A percentile compares a stretch with the other conserved stretches of the same genome.
These are phyloP conservation scores for Cyberlindnera euphorbiiphila DNA, from an alignment of 805 yeast species.

Conservation along the genomic window DNA sequence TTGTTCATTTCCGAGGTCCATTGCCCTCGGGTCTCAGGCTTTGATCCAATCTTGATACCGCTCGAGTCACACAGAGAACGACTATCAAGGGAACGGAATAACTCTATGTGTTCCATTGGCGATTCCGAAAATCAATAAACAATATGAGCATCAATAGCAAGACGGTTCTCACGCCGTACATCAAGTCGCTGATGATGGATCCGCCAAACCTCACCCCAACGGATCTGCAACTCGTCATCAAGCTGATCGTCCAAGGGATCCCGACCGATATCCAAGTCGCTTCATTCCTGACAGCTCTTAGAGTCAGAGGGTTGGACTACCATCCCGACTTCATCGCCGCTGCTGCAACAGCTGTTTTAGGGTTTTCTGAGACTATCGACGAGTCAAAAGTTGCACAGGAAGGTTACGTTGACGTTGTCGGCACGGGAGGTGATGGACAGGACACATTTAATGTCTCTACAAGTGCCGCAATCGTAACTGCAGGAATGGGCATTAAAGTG, in stretches of 20 bases:
- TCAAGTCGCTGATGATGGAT: slow-evolving; percentile 56
- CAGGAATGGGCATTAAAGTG: slow-evolving; percentile 77
- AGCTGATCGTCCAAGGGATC: slow-evolving; percentile 53
- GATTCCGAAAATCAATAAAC: background rate
- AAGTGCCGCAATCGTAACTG: slow-evolving; percentile 88
- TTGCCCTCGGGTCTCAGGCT: too few relatives aligned
- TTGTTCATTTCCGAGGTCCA: too few relatives aligned
- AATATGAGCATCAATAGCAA: slow-evolving; percentile 4
- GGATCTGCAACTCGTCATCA: slow-evolving; percentile 63
- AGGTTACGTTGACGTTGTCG: slow-evolving; percentile 84
- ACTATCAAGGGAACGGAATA: too few relatives aligned
- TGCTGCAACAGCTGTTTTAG: slow-evolving; percentile 73
- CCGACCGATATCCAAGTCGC: slow-evolving; percentile 70
- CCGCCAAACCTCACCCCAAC: slow-evolving; percentile 61
- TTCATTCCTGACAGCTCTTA: slow-evolving; percentile 74
- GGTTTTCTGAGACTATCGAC: slow-evolving; percentile 56
- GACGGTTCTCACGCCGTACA: slow-evolving; percentile 45
- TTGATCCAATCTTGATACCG: too few relatives aligned
- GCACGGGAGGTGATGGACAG: slow-evolving; percentile 99
- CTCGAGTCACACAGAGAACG: too few relatives aligned
- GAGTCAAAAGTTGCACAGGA: slow-evolving; percentile 38
- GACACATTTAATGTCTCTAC: slow-evolving; percentile 96
- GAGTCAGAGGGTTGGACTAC: slow-evolving; percentile 73
- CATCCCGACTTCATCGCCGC: slow-evolving; percentile 78
- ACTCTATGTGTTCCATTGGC: too few relatives aligned